phyloP scores from a whole-genome alignment of 768 basidiomycete genomes.

The Tubosaeta sp. region DNA sequence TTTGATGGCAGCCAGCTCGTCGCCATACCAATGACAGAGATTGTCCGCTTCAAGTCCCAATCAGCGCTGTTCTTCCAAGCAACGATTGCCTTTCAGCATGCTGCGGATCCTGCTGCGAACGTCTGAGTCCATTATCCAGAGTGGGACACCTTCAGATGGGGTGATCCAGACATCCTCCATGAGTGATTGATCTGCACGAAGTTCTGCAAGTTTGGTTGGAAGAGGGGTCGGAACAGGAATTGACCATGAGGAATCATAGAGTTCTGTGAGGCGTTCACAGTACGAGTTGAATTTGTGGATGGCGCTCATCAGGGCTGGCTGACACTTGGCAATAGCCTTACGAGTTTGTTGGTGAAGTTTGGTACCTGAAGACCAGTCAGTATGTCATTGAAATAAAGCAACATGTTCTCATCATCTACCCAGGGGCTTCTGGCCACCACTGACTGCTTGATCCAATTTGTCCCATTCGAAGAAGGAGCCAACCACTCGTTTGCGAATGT shows the following conservation, averaged over 20 bases:
- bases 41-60: conserved; percentile 19
- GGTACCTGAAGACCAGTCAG: background rate
- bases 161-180: conserved; percentile 32
- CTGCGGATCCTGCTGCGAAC: background rate
- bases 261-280: conserved; percentile 17
- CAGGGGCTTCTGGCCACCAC: background rate
- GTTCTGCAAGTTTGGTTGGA: conserved; percentile 24
- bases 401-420: background rate
- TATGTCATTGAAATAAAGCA: background rate
- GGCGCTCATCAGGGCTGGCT: background rate
- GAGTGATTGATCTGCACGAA: conserved; percentile 15
- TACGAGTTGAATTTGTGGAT: conserved; percentile 27
- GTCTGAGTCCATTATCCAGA: background rate
- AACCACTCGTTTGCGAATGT: background rate
- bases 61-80: background rate
- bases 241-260: conserved; percentile 18
- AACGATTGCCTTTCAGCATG: background rate
- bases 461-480: conserved; percentile 3
- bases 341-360: conserved; percentile 5
- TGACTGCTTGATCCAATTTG: background rate
- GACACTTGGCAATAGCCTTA: background rate
- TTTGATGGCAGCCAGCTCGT: conserved; percentile 26
- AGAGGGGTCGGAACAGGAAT: conserved; percentile 34
- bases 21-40: conserved; percentile 32
- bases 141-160: background rate